Base-by-base conservation (phyloP, 1,284 basidiomycete genomes). In the Bondarzewia mesenterica region DNA sequence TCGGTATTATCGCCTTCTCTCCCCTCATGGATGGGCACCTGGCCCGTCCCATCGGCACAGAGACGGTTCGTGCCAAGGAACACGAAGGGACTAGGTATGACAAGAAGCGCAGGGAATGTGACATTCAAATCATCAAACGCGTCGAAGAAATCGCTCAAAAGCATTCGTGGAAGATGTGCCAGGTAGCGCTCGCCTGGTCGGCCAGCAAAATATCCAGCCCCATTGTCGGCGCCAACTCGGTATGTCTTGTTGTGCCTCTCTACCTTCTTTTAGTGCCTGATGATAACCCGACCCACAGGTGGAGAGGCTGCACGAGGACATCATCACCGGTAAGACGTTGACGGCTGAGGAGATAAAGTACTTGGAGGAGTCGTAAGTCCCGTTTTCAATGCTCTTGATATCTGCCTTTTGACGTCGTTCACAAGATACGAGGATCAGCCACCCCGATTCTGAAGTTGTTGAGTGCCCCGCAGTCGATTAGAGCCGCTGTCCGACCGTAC, bases 1-100 rank as follows among this genome's bases (percentile, higher is more conserved):
- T n/a, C n/a, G n/a, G n/a, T n/a, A n/a, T 76, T 35, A 67, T 76
- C 10, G 63, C 69, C 1, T 75, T 65, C 63, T 58, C 62, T 1
- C 70, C 71, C 1, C 65, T 77, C 7, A 53, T 59, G 4, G 52
- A 50, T 2, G 75, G 75, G 7, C 35, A 55, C 36, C 68, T 75
- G 10, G 67, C 71, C 0, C 66, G 69, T 10, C 69, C 71, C 0
- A 0, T 67, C 4, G 64, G 63, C 4, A 52, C 54, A 0, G 56
- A 60, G 22, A 64, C 69, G 1, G 36, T 46, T 0, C 59, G 68
- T 4, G 16, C 42, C 1, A 50, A 55, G 23, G 4, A 43, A 8
- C 0, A 26, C 25, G 64, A 64, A 39, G 66, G 65, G 5, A 63
- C 62, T 0, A 4, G 39, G 0, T 62, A 61, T 27, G 64, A 68